Conservation (phyloP, 352 stramenopile genomes). For the Pythium folliculosum region DNA sequence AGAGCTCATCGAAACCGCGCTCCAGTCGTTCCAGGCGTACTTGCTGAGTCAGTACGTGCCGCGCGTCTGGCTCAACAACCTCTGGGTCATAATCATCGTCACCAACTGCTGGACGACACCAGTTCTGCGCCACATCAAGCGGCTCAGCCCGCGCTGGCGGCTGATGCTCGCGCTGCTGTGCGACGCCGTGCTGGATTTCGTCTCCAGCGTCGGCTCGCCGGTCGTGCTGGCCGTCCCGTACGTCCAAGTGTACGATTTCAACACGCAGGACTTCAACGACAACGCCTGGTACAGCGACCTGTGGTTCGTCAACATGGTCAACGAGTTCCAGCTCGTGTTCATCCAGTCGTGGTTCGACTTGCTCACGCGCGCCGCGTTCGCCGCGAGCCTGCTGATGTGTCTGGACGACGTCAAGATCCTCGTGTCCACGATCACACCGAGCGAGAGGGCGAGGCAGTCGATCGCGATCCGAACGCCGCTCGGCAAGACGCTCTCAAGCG, state of each 20-base stretch:
- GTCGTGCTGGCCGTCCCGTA: constrained; percentile 27
- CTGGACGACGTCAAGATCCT: constrained; percentile 32
- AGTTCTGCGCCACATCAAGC: constrained; percentile 20
- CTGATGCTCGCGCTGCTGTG: constrained; percentile 38
- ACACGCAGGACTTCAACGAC: constrained; percentile 15
- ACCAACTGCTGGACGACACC: constrained; percentile 47
- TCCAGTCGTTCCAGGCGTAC: constrained; percentile 31
- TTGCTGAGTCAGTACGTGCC: constrained; percentile 29
- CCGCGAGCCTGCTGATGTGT: constrained; percentile 17
- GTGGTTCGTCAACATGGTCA: constrained; percentile 31
- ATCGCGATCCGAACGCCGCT: not conserved
- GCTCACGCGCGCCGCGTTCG: constrained; percentile 9
- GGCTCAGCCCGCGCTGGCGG: constrained; percentile 24
- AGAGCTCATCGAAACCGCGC: constrained; percentile 19
- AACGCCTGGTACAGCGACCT: constrained; percentile 25
- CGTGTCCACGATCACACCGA: constrained; percentile 14
- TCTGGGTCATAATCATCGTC: constrained; percentile 31
- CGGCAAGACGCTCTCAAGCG: not conserved
- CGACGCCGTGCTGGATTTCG: constrained; percentile 37
- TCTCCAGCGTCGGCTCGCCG: constrained; percentile 42
- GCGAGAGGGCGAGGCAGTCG: not conserved
- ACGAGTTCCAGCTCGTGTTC: constrained; percentile 26
- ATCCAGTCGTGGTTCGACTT: constrained; percentile 25
- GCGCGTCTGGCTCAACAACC: constrained; percentile 27
- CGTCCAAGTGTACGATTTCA: constrained; percentile 24